A percentile compares a stretch with the other conserved stretches of the same genome.
These are phyloP conservation scores for Ormosia emarginata DNA, from an alignment of 306 rosid genomes.

Conservation along the genomic window DNA sequence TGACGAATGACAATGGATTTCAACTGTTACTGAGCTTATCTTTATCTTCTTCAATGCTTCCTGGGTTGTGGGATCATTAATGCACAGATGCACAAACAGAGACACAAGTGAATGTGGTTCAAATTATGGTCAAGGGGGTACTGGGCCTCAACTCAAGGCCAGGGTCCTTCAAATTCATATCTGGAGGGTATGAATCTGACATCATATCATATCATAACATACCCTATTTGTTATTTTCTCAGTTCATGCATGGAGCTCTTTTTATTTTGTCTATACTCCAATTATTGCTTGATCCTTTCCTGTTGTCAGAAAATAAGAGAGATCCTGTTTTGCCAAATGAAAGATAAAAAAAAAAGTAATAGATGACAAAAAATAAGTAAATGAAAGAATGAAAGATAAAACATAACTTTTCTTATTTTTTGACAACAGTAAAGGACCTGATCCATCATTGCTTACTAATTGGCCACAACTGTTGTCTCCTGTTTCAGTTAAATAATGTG, in stretches of 20 bases:
- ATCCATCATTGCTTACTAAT: background rate
- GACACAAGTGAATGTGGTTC: background rate
- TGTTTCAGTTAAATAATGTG: background rate
- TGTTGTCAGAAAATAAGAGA: no score
- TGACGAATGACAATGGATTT: conserved; percentile 16
- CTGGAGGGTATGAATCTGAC: background rate
- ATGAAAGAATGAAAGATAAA: no score
- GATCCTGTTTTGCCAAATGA: no score
- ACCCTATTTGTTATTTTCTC: background rate
- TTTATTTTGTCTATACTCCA: background rate
- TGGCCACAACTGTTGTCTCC: background rate
- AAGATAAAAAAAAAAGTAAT: no score
- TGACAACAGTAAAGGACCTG: no score
- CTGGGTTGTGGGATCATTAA: conserved; percentile 32
- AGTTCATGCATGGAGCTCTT: background rate
- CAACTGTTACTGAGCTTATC: background rate
- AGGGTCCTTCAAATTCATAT: background rate
- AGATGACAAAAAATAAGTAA: no score
- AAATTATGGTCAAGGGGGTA: conserved; percentile 6
- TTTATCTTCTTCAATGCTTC: conserved; percentile 20
- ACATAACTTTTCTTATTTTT: no score
- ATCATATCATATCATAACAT: background rate
- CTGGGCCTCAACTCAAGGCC: background rate
- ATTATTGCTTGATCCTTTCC: background rate
- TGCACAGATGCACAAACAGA: background rate